Evolutionary conservation across 2,329 filamentous ascomycete species (phyloP).

Genomic region (Apiospora hydei): DNA sequence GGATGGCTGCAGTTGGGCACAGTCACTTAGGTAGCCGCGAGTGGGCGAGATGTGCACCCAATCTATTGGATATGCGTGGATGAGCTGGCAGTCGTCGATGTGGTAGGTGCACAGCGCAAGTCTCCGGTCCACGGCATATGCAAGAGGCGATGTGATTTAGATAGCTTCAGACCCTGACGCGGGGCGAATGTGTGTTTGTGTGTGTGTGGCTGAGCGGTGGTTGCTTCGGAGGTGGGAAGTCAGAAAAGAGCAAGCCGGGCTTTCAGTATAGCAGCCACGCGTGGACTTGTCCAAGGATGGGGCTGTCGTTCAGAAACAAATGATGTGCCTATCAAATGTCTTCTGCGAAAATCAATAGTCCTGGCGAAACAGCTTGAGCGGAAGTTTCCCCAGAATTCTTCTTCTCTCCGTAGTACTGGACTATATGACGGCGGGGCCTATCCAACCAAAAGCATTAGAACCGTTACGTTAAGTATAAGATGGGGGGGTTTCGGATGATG

Average conservation of each 20-base stretch:
- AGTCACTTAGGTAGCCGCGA: constrained; percentile 54
- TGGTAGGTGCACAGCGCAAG: constrained; percentile 60
- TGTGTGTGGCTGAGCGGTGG: constrained; percentile 52
- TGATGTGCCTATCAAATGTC: constrained; percentile 37
- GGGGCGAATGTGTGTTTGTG: constrained; percentile 33
- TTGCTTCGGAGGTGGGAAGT: constrained; percentile 14
- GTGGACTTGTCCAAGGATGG: constrained; percentile 31
- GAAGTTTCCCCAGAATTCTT: constrained; percentile 41
- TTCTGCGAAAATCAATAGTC: constrained; percentile 41
- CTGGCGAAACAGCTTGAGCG: constrained; percentile 44
- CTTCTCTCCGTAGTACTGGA: constrained; percentile 31
- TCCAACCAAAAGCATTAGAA: constrained; percentile 52
- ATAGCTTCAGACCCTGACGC: constrained; percentile 21
- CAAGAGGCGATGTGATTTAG: constrained; percentile 41
- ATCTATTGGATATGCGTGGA: constrained; percentile 66
- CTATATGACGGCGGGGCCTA: constrained; percentile 47
- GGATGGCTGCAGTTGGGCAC: constrained; percentile 53
- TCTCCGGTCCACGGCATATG: constrained; percentile 65
- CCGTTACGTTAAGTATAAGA: constrained; percentile 48
- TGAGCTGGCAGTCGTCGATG: constrained; percentile 66
- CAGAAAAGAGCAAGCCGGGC: constrained; percentile 18
- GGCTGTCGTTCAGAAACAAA: constrained; percentile 34
- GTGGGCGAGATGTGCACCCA: constrained; percentile 56
- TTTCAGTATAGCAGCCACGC: constrained; percentile 21
- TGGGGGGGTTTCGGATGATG: constrained; percentile 44